Evolutionary conservation across 129 eudicot genomes (phyloP), one percentile per base, ranked within the genome.

Genomic region (Centella asiatica): DNA sequence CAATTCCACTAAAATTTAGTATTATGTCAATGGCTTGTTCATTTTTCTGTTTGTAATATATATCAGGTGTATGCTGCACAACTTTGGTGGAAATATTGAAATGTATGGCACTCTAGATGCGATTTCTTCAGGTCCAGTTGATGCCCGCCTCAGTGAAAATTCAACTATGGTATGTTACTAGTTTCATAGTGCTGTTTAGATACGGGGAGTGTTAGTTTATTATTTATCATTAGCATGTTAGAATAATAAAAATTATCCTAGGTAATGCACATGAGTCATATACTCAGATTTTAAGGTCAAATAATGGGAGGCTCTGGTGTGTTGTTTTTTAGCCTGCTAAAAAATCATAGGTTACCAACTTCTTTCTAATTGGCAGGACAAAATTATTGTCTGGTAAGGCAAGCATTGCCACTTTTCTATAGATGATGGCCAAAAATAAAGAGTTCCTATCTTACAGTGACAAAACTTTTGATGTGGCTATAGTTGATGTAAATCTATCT

Each of bases 1-100:
- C 50, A 44, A 25, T 28, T 46, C 49, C 24, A 15, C 8, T 57
- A 47, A 31, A 3, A n/a, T 34, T 50, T 18, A 14, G 24, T 48
- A 45, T 31, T n/a, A 37, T 20, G 58, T 24, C 12, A 7, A 17
- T 44, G 8, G 4, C 56, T 27, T 7, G 37, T 62, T 58, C 44
- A 42, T 0, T 33, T 19, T 66, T 46, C 50, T 25, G 13, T 9
- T 9, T 33, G 2, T 6, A 4, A 65, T 64, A 25, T 66, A n/a
- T 56, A 73, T 74, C 76, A 92, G 99, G 99, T 92, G 99, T 76
- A 92, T 92, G 99, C 73, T 92, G 69, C 99, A 92, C 71, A 92
- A 92, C 78, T 92, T 92, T 70, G 99, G 99, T 34, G 98, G 90
- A 40, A 92, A 92, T 40, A 86, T 92, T 62, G 98, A 92, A 80